Evolutionary conservation across 345 rosid species (phyloP), one percentile per base, ranked within the genome.

Genomic region (Melaleuca quinquenervia): DNA sequence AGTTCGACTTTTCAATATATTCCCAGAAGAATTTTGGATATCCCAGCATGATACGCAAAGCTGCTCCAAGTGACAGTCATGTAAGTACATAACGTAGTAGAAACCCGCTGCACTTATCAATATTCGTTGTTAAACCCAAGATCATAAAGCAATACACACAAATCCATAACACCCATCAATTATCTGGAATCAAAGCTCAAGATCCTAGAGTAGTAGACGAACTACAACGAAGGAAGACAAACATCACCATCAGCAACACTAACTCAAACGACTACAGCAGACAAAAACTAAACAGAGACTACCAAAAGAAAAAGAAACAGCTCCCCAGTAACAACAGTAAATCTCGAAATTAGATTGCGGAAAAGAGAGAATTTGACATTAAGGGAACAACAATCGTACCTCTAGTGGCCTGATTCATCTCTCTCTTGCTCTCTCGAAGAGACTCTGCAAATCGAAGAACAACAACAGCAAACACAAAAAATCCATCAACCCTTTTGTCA

Each of bases 321-420:
- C 29, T 45, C 48, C 36, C 78, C 48, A 32, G 24, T 62, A 62
- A 62, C 44, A 27, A 16, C 13, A 14, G 5, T 32, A 82, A 50
- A 50, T 32, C 26, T 21, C 18, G 84, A 82, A 82, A 82, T 16
- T 45, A 82, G 84, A 82, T 82, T 32, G 56, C 2, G 56, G 26
- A 18, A 29, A 82, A 27, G 41, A 32, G 58, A n/a, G 52, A 49
- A 50, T 22, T 80, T 0, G 50, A 56, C 56, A 45, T 58, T 50
- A 75, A 18, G 26, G 8, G 18, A 14, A 64, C 1, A 83, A 84
- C 58, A 41, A n/a, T 1, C 10, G 55, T 91, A 97, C 99, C 99
- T 94, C 99, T 93, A 20, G 96, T 94, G 86, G 99, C 98, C 84
- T 94, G 91, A 85, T 93, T 90, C 98, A 97, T 93, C 90, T 96